phyloP scores from a whole-genome alignment of 1,284 basidiomycete genomes.

The Rhodotorula sp. region DNA sequence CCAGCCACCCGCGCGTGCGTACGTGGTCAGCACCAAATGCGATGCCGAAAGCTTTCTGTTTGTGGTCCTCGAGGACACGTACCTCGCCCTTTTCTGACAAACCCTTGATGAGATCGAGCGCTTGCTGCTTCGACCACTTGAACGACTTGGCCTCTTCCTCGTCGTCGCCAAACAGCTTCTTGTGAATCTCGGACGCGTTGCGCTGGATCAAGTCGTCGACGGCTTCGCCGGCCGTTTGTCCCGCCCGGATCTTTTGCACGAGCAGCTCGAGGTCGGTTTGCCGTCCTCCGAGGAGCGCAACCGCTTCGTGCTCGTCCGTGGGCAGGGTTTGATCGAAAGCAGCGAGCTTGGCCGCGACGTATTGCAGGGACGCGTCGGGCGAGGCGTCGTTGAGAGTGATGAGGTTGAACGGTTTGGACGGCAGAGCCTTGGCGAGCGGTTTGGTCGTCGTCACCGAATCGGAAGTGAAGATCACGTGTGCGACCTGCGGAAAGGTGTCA shows the following conservation, averaged over 20 bases:
- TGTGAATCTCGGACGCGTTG: constrained; percentile 80
- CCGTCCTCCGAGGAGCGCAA: constrained; percentile 78
- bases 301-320: constrained; percentile 57
- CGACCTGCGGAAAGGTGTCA: constrained; percentile 56
- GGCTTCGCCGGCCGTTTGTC: constrained; percentile 70
- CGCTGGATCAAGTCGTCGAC: constrained; percentile 71
- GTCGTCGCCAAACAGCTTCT: constrained; percentile 83
- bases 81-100: constrained; percentile 72
- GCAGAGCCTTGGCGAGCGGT: constrained; percentile 73
- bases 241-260: constrained; percentile 77
- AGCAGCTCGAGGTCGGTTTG: constrained; percentile 82
- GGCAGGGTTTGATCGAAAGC: constrained; percentile 50
- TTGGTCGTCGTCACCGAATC: constrained; percentile 87
- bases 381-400: constrained; percentile 84
- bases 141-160: constrained; percentile 76
- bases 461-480: constrained; percentile 87
- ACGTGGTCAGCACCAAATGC: neutral
- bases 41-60: neutral
- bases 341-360: constrained; percentile 74
- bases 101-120: constrained; percentile 76
- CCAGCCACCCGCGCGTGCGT: neutral
- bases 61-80: constrained; percentile 19
- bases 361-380: constrained; percentile 69
- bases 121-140: constrained; percentile 82
- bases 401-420: constrained; percentile 75